Base-by-base conservation (phyloP, 2,329 filamentous ascomycete species). In the Emericellopsis cladophorae region DNA sequence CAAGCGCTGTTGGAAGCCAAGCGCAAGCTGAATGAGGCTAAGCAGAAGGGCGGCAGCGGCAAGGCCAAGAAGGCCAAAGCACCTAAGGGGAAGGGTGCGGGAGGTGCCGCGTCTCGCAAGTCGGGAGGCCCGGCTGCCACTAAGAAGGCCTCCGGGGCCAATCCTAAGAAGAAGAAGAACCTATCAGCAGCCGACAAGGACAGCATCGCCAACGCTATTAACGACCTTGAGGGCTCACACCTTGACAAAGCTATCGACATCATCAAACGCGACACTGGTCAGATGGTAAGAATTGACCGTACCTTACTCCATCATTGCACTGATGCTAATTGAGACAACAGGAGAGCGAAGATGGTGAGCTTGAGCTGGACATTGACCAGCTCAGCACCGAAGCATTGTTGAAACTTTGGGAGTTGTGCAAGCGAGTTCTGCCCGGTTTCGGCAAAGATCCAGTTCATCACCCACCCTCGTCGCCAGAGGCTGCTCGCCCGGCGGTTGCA, bases 111-210 rank as follows among this genome's bases (percentile, higher is more conserved):
- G 31, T 49, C 54, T 15, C 70, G 69, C 51, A 76, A 74, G 54
- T 51, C 58, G 11, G 55, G 56, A 16, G 54, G 55, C 4, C 29
- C 21, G 5, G n/a, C 4, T 46, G 46, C 58, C 4, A 64, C 62
- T 51, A 64, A 65, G 43, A 44, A 55, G 10, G 22, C 26, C 15
- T 29, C 26, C 2, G 51, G 55, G 29, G 54, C 56, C 31, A 53
- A 56, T 43, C 67, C 76, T 57, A 72, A 73, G 51, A 41, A 54
- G 6, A 66, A 65, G 52, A 65, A 60, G 54, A 72, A 73, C 41
- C 75, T 84, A 53, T 77, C 87, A 36, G 81, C 77, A 44, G 71
- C 81, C 4, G 88, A 98, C 62, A 96, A 96, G 67, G 86, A 92
- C 43, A 77, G 89, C 48, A 93, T 98, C 43, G 90, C 87, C 2